Conservation (phyloP, 768 basidiomycete genomes). For the Lentinus brumalis region DNA sequence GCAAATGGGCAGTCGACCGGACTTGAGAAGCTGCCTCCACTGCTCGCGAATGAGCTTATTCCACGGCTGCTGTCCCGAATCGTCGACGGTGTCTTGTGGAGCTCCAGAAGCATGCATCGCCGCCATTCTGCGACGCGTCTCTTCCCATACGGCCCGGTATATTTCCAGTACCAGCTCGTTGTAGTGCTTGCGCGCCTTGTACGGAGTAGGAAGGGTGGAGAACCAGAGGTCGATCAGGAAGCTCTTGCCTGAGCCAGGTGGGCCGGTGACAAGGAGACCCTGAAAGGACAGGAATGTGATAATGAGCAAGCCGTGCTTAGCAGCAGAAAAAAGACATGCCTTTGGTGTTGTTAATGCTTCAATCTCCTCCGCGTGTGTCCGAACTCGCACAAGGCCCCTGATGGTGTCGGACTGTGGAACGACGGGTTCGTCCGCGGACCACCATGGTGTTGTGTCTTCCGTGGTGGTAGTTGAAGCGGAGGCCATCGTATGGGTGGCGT, state of each 20-base stretch:
- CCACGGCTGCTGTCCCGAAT: slow-evolving; percentile 28
- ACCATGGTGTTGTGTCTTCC: slow-evolving; percentile 34
- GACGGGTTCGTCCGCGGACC: slow-evolving; percentile 26
- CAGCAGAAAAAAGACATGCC: slow-evolving; percentile 31
- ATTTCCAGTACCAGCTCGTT: slow-evolving; percentile 56
- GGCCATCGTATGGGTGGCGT: not conserved
- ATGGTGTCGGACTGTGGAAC: slow-evolving; percentile 22
- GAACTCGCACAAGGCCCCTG: slow-evolving; percentile 41
- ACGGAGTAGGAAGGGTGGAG: slow-evolving; percentile 49
- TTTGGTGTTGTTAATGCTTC: slow-evolving; percentile 53
- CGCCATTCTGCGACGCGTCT: slow-evolving; percentile 46
- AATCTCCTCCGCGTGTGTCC: slow-evolving; percentile 53
- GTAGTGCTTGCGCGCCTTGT: slow-evolving; percentile 60
- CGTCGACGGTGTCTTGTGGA: slow-evolving; percentile 20
- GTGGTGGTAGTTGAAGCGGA: slow-evolving; percentile 4
- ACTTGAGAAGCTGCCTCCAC: slow-evolving; percentile 33
- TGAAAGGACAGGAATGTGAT: slow-evolving; percentile 20
- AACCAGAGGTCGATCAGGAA: slow-evolving; percentile 60
- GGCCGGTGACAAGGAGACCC: slow-evolving; percentile 54
- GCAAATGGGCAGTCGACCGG: slow-evolving; percentile 30
- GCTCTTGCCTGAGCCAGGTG: slow-evolving; percentile 56
- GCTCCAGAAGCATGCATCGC: slow-evolving; percentile 22
- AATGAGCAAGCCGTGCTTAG: not conserved
- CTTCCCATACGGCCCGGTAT: slow-evolving; percentile 55
- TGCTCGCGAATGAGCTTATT: slow-evolving; percentile 21